Percentiles rank a stretch among this genome's conserved stretches.
These are phyloP conservation scores for Ailanthus altissimus DNA, from an alignment of 345 rosid species.

Conservation along the genomic window DNA sequence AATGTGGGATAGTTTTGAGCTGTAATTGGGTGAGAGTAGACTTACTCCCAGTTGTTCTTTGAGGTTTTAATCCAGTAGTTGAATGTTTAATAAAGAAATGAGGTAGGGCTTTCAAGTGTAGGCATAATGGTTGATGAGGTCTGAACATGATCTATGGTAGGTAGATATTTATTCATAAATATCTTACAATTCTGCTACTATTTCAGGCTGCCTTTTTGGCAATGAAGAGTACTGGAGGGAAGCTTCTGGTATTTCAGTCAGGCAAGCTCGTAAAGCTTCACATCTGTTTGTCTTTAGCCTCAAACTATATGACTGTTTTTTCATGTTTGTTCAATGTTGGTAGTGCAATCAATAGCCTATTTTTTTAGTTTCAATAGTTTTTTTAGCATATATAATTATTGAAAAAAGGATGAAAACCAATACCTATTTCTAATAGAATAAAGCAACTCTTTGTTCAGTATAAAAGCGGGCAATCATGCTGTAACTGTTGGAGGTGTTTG, in stretches of 20 bases:
- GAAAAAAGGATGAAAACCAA: neutral
- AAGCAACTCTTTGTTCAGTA: neutral
- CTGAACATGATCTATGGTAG: neutral
- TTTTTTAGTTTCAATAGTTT: neutral
- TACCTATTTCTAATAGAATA: neutral
- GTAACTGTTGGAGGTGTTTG: neutral
- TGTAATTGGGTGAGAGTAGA: neutral
- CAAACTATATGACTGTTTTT: neutral
- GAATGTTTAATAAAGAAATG: neutral
- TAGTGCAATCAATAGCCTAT: neutral
- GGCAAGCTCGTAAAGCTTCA: conserved; percentile 40
- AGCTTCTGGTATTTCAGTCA: conserved; percentile 92
- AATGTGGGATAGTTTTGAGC: neutral
- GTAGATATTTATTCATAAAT: neutral
- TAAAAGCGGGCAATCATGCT: neutral
- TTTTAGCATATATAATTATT: neutral
- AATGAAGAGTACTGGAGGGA: conserved; percentile 87
- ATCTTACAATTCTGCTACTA: conserved; percentile 1
- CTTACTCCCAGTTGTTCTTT: neutral
- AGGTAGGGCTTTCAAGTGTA: neutral
- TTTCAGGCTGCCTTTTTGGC: conserved; percentile 87
- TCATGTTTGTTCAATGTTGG: neutral
- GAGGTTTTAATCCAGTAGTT: neutral
- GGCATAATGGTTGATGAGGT: neutral
- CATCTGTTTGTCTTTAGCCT: neutral